These are phyloP conservation scores for Beauveria sp. DNA, from an alignment of 2,329 filamentous ascomycete species.

Conservation along the genomic window DNA sequence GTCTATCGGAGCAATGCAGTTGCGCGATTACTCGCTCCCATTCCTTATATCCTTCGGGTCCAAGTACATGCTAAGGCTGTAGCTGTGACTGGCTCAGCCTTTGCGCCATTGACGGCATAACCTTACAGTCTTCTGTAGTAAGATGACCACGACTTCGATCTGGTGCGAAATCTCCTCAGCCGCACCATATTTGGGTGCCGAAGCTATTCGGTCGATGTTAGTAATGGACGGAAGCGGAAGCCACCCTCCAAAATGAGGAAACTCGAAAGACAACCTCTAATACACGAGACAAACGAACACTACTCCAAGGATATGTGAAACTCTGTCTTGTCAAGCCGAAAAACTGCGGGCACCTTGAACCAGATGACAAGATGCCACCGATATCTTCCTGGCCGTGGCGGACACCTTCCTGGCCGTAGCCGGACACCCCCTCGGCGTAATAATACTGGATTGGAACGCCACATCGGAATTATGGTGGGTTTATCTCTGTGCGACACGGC, in stretches of 20 bases:
- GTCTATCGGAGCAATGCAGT: background rate
- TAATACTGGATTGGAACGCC: background rate
- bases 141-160: background rate
- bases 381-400: background rate
- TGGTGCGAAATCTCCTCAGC: background rate
- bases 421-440: background rate
- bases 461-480: slow-evolving; percentile 3
- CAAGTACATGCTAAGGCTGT: background rate
- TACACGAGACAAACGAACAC: background rate
- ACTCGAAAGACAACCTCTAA: background rate
- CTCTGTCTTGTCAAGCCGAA: background rate
- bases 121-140: background rate
- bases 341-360: background rate
- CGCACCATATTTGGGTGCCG: background rate
- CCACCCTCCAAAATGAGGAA: background rate
- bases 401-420: background rate
- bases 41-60: background rate
- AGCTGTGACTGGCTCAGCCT: background rate
- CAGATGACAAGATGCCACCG: background rate
- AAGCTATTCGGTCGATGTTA: slow-evolving; percentile 4
- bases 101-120: slow-evolving; percentile 2
- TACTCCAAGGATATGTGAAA: background rate
- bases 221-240: background rate
- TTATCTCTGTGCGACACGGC: background rate
- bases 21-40: background rate